These are phyloP conservation scores for Eruca vesicaria DNA, from an alignment of 441 rosid species.

Conservation along the genomic window DNA sequence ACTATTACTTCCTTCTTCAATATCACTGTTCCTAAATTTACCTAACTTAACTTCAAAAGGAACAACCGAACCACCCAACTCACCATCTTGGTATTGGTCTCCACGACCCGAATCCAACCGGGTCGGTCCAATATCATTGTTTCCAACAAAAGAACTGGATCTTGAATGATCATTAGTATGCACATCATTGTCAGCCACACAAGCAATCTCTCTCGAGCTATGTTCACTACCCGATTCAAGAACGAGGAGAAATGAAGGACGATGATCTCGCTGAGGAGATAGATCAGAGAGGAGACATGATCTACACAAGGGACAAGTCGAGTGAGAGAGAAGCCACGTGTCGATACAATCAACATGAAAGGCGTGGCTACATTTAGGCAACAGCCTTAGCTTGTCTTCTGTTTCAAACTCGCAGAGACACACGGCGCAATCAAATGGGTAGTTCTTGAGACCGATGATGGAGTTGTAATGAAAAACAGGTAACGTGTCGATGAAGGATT, in stretches of 20 bases:
- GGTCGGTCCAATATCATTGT: slow-evolving; percentile 49
- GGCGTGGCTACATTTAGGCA: slow-evolving; percentile 71
- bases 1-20: slow-evolving; percentile 46
- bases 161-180: slow-evolving; percentile 9
- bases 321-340: slow-evolving; percentile 97
- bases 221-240: slow-evolving; percentile 84
- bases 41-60: slow-evolving; percentile 75
- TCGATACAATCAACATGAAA: slow-evolving; percentile 96
- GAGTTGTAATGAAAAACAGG: slow-evolving; percentile 75
- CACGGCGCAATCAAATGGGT: slow-evolving; percentile 93
- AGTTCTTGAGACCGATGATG: slow-evolving; percentile 67
- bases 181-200: slow-evolving; percentile 31
- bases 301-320: slow-evolving; percentile 94
- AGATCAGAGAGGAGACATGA: slow-evolving; percentile 64
- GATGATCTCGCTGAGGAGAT: slow-evolving; percentile 43
- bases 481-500: slow-evolving; percentile 70
- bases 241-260: slow-evolving; percentile 69
- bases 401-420: slow-evolving; percentile 90
- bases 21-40: slow-evolving; percentile 66
- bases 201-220: slow-evolving; percentile 69
- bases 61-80: slow-evolving; percentile 41
- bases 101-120: slow-evolving; percentile 35
- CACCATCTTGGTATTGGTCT: slow-evolving; percentile 41
- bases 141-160: slow-evolving; percentile 42
- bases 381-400: slow-evolving; percentile 62